These are phyloP conservation scores for Hyphopichia homilentoma DNA, from an alignment of 805 yeast genomes.

Conservation along the genomic window DNA sequence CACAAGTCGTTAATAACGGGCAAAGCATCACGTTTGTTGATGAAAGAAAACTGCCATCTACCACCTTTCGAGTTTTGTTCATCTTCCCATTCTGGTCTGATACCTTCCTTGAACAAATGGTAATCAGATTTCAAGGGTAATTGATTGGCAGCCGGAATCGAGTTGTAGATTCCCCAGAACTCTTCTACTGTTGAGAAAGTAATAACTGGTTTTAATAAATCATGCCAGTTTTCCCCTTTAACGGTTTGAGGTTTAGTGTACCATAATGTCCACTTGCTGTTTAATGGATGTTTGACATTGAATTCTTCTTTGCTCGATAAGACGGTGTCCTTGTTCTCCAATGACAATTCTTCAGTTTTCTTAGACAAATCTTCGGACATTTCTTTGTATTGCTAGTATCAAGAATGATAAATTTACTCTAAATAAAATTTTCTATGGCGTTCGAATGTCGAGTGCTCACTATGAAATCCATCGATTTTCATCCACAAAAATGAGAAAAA, in stretches of 20 bases:
- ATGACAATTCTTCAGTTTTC: conserved; percentile 41
- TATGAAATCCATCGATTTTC: too few species aligned
- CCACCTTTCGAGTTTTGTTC: conserved; percentile 84
- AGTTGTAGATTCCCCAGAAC: conserved; percentile 96
- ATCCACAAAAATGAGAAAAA: too few species aligned
- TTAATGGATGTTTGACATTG: conserved; percentile 82
- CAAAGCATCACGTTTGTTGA: conserved; percentile 57
- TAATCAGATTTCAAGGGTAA: conserved; percentile 91
- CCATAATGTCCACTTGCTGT: conserved; percentile 94
- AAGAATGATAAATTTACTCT: not conserved
- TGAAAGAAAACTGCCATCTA: conserved; percentile 74
- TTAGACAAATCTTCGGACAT: conserved; percentile 45
- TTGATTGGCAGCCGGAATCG: conserved; percentile 87
- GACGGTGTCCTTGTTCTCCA: conserved; percentile 45
- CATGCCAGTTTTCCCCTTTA: conserved; percentile 82
- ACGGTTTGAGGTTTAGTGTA: conserved; percentile 90
- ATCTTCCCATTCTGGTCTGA: conserved; percentile 99
- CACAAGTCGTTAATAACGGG: conserved; percentile 81
- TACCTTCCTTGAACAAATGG: conserved; percentile 89
- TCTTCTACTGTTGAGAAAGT: conserved; percentile 94
- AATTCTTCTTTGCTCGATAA: conserved; percentile 61
- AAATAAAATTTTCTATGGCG: not conserved
- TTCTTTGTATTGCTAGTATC: conserved; percentile 4
- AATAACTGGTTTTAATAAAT: conserved; percentile 87
- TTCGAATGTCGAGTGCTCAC: too few species aligned